Percentiles rank a stretch among this genome's conserved stretches.
phyloP scores from a whole-genome alignment of 257 asterid species.

The Lycium ferocissimum region DNA sequence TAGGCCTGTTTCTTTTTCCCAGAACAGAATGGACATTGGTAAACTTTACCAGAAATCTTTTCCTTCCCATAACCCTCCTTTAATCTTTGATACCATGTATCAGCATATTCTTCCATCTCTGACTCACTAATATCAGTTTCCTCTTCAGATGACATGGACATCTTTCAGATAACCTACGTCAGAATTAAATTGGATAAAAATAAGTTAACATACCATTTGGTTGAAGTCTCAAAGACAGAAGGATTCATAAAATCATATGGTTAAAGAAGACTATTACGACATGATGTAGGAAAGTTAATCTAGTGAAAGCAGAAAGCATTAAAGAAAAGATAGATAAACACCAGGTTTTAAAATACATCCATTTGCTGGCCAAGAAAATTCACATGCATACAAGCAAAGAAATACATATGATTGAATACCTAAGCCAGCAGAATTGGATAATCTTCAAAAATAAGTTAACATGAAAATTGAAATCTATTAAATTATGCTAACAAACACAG shows the following conservation, averaged over 20 bases:
- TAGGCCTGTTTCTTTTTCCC: slow-evolving; percentile 63
- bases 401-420: too few relatives aligned
- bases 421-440: neutral
- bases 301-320: too few relatives aligned
- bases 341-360: too few relatives aligned
- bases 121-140: slow-evolving; percentile 72
- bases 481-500: neutral
- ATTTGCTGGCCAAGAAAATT: too few relatives aligned
- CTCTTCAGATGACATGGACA: slow-evolving; percentile 62
- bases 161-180: slow-evolving; percentile 39
- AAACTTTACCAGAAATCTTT: slow-evolving; percentile 39
- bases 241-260: too few relatives aligned
- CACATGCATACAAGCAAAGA: too few relatives aligned
- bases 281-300: too few relatives aligned
- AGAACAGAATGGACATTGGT: slow-evolving; percentile 64
- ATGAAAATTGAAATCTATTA: neutral
- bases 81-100: slow-evolving; percentile 51
- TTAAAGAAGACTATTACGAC: too few relatives aligned
- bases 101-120: slow-evolving; percentile 65
- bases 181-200: neutral
- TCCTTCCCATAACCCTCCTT: slow-evolving; percentile 41
- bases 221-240: too few relatives aligned
- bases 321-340: too few relatives aligned
- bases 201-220: too few relatives aligned
- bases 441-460: neutral